A percentile compares a stretch with the other conserved stretches of the same genome.
phyloP scores from a whole-genome alignment of 2,329 filamentous ascomycete species.

The Raffaelea deltoideospora region DNA sequence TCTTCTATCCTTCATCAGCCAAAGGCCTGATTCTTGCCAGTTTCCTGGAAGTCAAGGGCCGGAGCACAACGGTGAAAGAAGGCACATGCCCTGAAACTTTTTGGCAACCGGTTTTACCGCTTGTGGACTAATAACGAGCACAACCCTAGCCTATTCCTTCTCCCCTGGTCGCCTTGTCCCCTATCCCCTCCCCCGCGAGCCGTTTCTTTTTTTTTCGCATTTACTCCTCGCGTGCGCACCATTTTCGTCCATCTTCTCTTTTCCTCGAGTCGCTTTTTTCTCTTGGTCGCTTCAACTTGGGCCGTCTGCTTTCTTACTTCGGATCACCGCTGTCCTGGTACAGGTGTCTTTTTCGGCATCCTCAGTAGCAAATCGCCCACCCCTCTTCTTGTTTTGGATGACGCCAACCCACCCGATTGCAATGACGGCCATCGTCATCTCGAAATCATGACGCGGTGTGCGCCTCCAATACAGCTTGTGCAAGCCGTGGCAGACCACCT shows the following conservation, averaged over 20 bases:
- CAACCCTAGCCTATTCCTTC: neutral
- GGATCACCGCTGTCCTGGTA: too few species aligned
- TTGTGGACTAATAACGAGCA: conserved; percentile 1
- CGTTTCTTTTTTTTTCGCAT: neutral
- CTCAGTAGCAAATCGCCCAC: too few species aligned
- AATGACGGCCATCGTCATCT: conserved; percentile 18
- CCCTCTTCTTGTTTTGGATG: too few species aligned
- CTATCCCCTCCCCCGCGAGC: conserved; percentile 1
- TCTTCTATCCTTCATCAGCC: too few species aligned
- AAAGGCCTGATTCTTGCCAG: too few species aligned
- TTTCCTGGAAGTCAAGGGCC: too few species aligned
- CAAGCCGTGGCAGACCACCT: conserved; percentile 8
- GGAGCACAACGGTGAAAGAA: too few species aligned
- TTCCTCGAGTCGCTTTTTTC: neutral
- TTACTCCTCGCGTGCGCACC: too few species aligned
- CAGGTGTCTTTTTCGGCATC: too few species aligned
- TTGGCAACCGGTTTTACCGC: neutral
- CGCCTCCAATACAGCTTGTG: conserved; percentile 18
- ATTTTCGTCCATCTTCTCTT: too few species aligned
- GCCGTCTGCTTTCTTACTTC: too few species aligned
- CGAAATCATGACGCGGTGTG: conserved; percentile 29
- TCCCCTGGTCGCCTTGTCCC: neutral
- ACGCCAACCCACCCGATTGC: conserved; percentile 7
- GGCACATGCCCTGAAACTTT: neutral
- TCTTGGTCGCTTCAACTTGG: neutral